Evolutionary conservation across 306 rosid genomes (phyloP).

Genomic region (Lablab purpureus): DNA sequence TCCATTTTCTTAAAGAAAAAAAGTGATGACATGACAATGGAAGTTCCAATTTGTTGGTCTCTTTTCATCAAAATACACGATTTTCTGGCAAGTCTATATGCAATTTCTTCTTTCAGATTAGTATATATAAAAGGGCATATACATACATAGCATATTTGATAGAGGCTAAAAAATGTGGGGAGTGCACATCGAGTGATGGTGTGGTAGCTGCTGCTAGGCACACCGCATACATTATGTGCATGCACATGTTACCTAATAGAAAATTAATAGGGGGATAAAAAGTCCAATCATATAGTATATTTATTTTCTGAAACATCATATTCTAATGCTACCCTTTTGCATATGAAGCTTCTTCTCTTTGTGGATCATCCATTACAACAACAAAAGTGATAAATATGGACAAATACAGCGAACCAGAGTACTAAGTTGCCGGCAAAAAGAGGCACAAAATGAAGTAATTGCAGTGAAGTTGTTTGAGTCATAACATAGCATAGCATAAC

Average conservation of each 20-base stretch:
- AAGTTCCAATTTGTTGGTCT: not conserved
- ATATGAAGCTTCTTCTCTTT: constrained; percentile 45
- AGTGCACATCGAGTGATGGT: constrained; percentile 41
- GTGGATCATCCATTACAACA: constrained; percentile 31
- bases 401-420: constrained; percentile 62
- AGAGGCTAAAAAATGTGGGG: constrained; percentile 34
- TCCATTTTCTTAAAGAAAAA: not conserved
- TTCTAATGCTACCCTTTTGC: constrained; percentile 41
- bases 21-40: not conserved
- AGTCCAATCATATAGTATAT: constrained; percentile 33
- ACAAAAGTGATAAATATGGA: constrained; percentile 12
- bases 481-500: constrained; percentile 6
- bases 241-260: constrained; percentile 53
- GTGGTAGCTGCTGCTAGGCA: constrained; percentile 43
- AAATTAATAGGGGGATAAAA: constrained; percentile 46
- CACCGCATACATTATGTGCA: constrained; percentile 47
- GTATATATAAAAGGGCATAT: not conserved
- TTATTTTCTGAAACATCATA: constrained; percentile 14
- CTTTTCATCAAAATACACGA: not conserved
- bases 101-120: constrained; percentile 1
- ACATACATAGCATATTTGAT: not conserved
- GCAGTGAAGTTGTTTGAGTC: constrained; percentile 24
- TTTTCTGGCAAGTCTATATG: not conserved
- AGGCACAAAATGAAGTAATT: constrained; percentile 52
- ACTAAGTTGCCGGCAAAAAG: constrained; percentile 66